Evolutionary conservation across 805 yeast genomes (phyloP), one percentile per base, ranked within the genome.

Genomic region (Teunomyces aglyptinius): DNA sequence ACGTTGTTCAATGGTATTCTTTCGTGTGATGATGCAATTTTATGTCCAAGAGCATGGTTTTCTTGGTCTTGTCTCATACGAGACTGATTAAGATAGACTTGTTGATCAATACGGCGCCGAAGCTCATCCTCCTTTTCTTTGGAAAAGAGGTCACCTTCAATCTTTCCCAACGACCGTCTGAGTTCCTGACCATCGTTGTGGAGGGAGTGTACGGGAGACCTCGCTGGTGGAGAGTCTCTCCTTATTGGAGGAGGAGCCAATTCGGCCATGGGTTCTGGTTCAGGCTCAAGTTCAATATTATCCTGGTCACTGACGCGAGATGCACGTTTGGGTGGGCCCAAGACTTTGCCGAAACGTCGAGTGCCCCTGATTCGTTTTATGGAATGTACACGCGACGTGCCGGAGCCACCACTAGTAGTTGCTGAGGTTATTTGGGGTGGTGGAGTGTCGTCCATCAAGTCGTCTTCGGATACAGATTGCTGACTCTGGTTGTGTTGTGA

Each of bases 291-390:
- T 3, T 45, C 44, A 6, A 39, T 46, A 16, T 26, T 35, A 19
- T 46, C 43, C 3, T 47, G 41, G 50, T 43, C 46, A 50, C 61
- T 40, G 41, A 49, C 18, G 58, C 68, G 35, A 3, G 71, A 60
- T 2, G 76, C 68, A 41, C 83, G 58, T 51, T 76, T 70, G 1
- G 83, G 82, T 8, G 81, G 82, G 1, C 83, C 83, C 33, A 79
- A 50, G 2, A 58, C 44, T 46, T 58, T 63, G 5, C 70, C 68
- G 43, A 71, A 68, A 28, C 77, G 61, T 47, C 76, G 63, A 1
- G 67, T 51, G 10, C 71, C 64, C 40, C 71, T 57, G 27, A 65
- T 56, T 41, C 70, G 48, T 45, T 60, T 65, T n/a, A 63, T 45
- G 12, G 61, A 51, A 32, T 53, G 53, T 12, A 44, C 33, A 3